Conservation (phyloP, 2,329 filamentous ascomycete species). For the Fusarium heterosporum region DNA sequence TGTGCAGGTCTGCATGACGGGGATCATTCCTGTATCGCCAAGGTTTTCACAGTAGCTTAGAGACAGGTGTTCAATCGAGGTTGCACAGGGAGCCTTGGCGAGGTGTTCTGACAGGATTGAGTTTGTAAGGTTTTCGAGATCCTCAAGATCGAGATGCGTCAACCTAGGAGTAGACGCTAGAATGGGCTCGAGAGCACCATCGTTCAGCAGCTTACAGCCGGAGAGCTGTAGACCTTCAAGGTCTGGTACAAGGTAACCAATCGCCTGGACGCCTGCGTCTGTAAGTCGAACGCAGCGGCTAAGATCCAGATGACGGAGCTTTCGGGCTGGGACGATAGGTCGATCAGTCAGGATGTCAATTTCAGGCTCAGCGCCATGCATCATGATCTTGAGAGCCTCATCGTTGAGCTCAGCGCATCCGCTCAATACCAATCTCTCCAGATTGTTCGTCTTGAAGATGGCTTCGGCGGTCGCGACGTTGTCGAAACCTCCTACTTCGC, state of each 20-base stretch:
- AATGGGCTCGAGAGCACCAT: slow-evolving; percentile 77
- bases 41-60: slow-evolving; percentile 91
- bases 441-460: slow-evolving; percentile 82
- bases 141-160: slow-evolving; percentile 90
- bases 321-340: slow-evolving; percentile 80
- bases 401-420: slow-evolving; percentile 85
- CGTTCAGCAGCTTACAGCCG: slow-evolving; percentile 79
- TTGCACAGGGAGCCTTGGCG: slow-evolving; percentile 79
- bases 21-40: slow-evolving; percentile 85
- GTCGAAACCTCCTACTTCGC: slow-evolving; percentile 84
- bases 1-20: slow-evolving; percentile 80
- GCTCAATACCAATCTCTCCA: slow-evolving; percentile 85
- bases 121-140: slow-evolving; percentile 83
- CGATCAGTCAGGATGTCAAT: slow-evolving; percentile 83
- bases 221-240: slow-evolving; percentile 87
- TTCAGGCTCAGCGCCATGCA: slow-evolving; percentile 80
- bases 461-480: slow-evolving; percentile 76
- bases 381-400: slow-evolving; percentile 75
- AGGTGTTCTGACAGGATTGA: slow-evolving; percentile 76
- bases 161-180: slow-evolving; percentile 80
- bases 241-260: slow-evolving; percentile 80
- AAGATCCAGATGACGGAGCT: slow-evolving; percentile 85
- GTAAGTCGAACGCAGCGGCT: slow-evolving; percentile 82
- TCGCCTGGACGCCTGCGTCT: slow-evolving; percentile 73
- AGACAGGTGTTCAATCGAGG: slow-evolving; percentile 80